phyloP scores from a whole-genome alignment of 2,329 filamentous ascomycete genomes.

The Colletotrichum lentis region DNA sequence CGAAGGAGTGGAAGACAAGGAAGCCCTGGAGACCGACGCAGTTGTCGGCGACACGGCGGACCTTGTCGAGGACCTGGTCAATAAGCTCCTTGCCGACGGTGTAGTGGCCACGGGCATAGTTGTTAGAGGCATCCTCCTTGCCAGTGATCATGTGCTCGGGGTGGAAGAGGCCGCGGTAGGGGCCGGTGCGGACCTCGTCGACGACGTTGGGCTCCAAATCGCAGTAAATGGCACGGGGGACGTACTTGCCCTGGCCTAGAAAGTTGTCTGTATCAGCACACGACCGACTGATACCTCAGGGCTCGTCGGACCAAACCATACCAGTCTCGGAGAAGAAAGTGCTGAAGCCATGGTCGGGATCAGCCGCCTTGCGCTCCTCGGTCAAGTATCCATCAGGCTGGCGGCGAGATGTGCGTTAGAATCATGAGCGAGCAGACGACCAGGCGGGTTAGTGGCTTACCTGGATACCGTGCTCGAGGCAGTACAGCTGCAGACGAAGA shows the following conservation, averaged over 20 bases:
- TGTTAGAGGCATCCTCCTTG: conserved; percentile 99
- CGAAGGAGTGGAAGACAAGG: conserved; percentile 99
- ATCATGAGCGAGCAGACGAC: conserved; percentile 1
- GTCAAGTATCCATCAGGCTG: conserved; percentile 99
- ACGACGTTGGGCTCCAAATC: conserved; percentile 99
- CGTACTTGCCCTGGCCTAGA: conserved; percentile 96
- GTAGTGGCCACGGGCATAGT: conserved; percentile 99
- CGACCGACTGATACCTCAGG: not conserved
- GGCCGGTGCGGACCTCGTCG: conserved; percentile 97
- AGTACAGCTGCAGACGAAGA: conserved; percentile 80
- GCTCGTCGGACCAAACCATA: conserved; percentile 54
- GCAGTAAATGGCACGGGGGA: conserved; percentile 98
- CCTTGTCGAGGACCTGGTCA: conserved; percentile 96
- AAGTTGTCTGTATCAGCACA: conserved; percentile 29
- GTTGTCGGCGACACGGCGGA: conserved; percentile 96
- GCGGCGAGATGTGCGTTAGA: conserved; percentile 19
- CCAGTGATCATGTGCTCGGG: conserved; percentile 99
- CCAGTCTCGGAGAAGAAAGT: conserved; percentile 99
- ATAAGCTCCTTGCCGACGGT: conserved; percentile 99
- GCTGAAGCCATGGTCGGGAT: conserved; percentile 97
- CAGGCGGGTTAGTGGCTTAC: conserved; percentile 63
- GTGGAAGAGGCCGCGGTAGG: conserved; percentile 97
- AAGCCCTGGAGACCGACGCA: conserved; percentile 98
- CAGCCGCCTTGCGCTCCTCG: conserved; percentile 92
- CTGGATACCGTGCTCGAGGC: conserved; percentile 99